Conservation (phyloP, 2,329 filamentous ascomycete species). For the Rutstroemia sp. region DNA sequence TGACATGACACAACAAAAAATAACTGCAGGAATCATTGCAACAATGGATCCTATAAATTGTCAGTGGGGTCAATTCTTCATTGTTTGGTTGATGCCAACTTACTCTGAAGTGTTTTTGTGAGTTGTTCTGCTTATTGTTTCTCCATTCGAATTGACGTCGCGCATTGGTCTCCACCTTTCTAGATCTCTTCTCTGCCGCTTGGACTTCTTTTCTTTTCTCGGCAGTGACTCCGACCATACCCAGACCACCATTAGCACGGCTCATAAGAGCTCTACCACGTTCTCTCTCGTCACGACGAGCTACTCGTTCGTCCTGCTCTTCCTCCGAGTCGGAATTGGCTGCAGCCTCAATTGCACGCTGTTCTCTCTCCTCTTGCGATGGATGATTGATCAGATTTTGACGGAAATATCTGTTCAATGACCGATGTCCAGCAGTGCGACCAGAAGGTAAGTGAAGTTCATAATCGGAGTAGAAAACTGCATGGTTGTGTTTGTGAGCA, state of each 20-base stretch:
- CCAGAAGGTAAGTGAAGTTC: conserved; percentile 91
- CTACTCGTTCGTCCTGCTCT: conserved; percentile 33
- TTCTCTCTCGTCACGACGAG: conserved; percentile 32
- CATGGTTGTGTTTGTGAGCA: conserved; percentile 63
- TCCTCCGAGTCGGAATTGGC: conserved; percentile 41
- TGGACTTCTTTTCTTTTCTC: conserved; percentile 63
- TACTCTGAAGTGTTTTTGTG: conserved; percentile 58
- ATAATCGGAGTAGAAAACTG: conserved; percentile 85
- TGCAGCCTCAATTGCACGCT: conserved; percentile 51
- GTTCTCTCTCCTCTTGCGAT: conserved; percentile 67
- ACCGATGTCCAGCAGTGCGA: conserved; percentile 82
- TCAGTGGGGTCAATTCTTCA: conserved; percentile 16
- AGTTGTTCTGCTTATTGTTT: conserved; percentile 66
- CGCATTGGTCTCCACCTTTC: conserved; percentile 55
- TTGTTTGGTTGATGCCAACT: conserved; percentile 24
- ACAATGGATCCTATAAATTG: conserved; percentile 27
- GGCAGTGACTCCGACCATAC: conserved; percentile 72
- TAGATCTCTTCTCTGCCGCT: conserved; percentile 60
- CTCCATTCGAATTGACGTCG: conserved; percentile 59
- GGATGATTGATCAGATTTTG: conserved; percentile 89
- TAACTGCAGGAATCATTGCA: conserved; percentile 24
- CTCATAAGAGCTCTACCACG: conserved; percentile 51
- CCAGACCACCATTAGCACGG: conserved; percentile 64
- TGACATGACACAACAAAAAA: conserved; percentile 4
- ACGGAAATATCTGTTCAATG: conserved; percentile 78